Evolutionary conservation across 2,329 filamentous ascomycete species (phyloP).

Genomic region (Akanthomyces dipterigenus): DNA sequence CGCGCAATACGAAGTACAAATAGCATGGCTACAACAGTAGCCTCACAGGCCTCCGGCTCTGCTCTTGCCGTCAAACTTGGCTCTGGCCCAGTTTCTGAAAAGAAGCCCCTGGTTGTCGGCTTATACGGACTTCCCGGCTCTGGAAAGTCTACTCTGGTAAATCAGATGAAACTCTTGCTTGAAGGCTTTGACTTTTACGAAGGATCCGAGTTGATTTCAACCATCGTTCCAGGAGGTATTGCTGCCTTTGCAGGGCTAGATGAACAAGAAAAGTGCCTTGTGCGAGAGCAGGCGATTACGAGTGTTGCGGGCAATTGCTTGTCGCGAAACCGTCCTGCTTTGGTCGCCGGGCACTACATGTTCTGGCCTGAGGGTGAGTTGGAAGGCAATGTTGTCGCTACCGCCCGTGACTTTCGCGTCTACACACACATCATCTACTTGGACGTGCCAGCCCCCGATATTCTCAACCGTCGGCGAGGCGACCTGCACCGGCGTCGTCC

Average conservation of each 20-base stretch:
- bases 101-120: conserved; percentile 39
- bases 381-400: conserved; percentile 30
- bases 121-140: conserved; percentile 48
- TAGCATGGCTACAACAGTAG: not conserved
- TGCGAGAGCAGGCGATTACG: conserved; percentile 39
- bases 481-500: conserved; percentile 34
- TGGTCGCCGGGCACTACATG: conserved; percentile 51
- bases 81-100: not conserved
- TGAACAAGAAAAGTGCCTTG: conserved; percentile 28
- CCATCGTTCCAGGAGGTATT: conserved; percentile 39
- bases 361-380: conserved; percentile 40
- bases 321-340: conserved; percentile 25
- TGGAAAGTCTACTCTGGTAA: conserved; percentile 44
- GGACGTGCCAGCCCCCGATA: conserved; percentile 27
- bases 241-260: conserved; percentile 36
- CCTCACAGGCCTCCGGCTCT: not conserved
- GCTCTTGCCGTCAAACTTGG: not conserved
- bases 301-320: conserved; percentile 33
- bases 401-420: conserved; percentile 34
- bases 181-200: conserved; percentile 42
- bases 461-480: conserved; percentile 29
- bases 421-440: conserved; percentile 57
- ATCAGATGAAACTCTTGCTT: conserved; percentile 29
- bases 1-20: not conserved
- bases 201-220: conserved; percentile 41